phyloP scores from a whole-genome alignment of 306 rosid species.

The Fragaria ananassa region DNA sequence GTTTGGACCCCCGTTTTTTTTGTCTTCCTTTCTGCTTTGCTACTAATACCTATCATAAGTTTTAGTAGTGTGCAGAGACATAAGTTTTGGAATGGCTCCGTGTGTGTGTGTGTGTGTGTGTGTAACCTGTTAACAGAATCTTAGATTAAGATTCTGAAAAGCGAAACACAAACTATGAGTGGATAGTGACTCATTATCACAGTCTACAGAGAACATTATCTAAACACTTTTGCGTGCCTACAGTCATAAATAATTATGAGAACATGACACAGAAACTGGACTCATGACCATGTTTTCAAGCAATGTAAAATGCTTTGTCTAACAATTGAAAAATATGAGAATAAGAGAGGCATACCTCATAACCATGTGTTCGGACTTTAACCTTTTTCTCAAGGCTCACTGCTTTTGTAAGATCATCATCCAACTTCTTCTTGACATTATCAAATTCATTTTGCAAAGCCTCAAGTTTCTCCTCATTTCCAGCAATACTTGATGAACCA shows the following conservation, averaged over 20 bases:
- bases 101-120: no score
- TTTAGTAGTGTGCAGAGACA: not conserved
- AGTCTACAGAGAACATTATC: no score
- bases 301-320: not conserved
- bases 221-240: not conserved
- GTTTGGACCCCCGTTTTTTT: not conserved
- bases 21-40: not conserved
- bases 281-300: not conserved
- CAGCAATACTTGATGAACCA: slow-evolving; percentile 88
- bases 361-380: slow-evolving; percentile 74
- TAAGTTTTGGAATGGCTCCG: not conserved
- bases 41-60: not conserved
- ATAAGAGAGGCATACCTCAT: slow-evolving; percentile 61
- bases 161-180: not conserved
- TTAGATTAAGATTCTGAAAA: no score
- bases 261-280: not conserved
- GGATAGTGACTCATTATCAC: not conserved
- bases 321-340: not conserved
- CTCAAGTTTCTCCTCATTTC: slow-evolving; percentile 77
- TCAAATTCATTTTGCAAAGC: slow-evolving; percentile 86
- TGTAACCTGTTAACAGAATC: not conserved
- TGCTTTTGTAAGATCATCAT: slow-evolving; percentile 74
- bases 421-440: slow-evolving; percentile 61
- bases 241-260: not conserved
- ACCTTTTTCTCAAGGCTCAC: slow-evolving; percentile 75